A percentile compares a stretch with the other conserved stretches of the same genome.
phyloP scores from a whole-genome alignment of 495 filamentous ascomycete genomes.

The Rhizodiscina lignyota region DNA sequence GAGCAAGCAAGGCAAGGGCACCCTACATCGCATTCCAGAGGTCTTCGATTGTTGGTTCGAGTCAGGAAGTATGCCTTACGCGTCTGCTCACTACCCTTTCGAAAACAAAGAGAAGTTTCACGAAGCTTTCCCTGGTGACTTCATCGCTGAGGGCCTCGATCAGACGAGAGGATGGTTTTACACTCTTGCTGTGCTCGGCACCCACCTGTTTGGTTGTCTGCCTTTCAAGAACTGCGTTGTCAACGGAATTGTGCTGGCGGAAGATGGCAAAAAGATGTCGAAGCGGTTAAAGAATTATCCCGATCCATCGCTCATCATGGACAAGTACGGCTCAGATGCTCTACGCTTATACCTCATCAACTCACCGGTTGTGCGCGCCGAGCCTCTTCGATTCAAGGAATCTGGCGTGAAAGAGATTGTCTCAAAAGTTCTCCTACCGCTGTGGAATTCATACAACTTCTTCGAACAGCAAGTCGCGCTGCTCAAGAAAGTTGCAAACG shows the following conservation, averaged over 20 bases:
- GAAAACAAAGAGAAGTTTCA: constrained; percentile 77
- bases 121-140: constrained; percentile 78
- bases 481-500: constrained; percentile 70
- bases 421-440: constrained; percentile 76
- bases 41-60: constrained; percentile 98
- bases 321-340: constrained; percentile 83
- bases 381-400: constrained; percentile 86
- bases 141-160: constrained; percentile 92
- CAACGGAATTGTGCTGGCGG: constrained; percentile 87
- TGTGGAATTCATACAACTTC: constrained; percentile 98
- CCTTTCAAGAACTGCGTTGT: constrained; percentile 97
- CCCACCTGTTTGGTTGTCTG: constrained; percentile 71
- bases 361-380: constrained; percentile 86
- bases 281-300: constrained; percentile 97
- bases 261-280: constrained; percentile 99
- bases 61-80: constrained; percentile 93
- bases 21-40: constrained; percentile 64
- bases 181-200: constrained; percentile 77
- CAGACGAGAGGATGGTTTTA: constrained; percentile 98
- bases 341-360: constrained; percentile 93
- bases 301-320: constrained; percentile 70
- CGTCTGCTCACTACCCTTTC: constrained; percentile 85
- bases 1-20: constrained; percentile 75
- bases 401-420: constrained; percentile 90
- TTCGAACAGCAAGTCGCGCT: constrained; percentile 91